Base-by-base conservation (phyloP, 495 filamentous ascomycete species). In the Aspergillus hancockii region DNA sequence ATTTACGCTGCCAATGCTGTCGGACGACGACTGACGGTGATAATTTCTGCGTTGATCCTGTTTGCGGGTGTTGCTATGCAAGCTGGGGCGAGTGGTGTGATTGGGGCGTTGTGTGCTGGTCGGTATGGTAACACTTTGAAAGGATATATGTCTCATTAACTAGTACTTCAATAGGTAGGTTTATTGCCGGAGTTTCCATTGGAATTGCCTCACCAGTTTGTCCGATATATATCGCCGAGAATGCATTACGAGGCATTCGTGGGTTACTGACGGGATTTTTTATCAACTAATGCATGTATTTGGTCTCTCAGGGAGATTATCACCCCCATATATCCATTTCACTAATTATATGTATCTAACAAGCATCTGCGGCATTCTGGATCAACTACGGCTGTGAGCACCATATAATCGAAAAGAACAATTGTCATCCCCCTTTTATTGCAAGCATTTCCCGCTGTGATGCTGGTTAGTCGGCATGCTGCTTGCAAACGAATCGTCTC, bases 151-250 rank as follows among this genome's bases (percentile, higher is more conserved):
- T 6, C 6, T 49, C 46, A 49, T 13, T 49, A 13, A 10, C 46
- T 23, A 21, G 10, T 49, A 7, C 6, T 32, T 23, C 4, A 49
- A n/a, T n/a, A n/a, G n/a, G n/a, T 30, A 49, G 46, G 8, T 49
- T 49, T 18, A 49, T 49, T 25, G 46, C 5, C 8, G 46, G 46
- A 10, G 21, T 49, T 6, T 49, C 46, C 8, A 49, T 49, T 49
- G 46, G 46, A 23, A 10, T 49, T 4, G 46, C 46, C 5, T 49
- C 46, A 23, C 22, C 46, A 7, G 46, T 49, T 5, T 49, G 46
- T 49, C 46, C 46, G 22, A 49, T 49, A 7, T 49, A 49, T 49
- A 49, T 49, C 18, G 46, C 46, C 5, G 46, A 49, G 23, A 49
- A 49, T 23, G 46, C 46, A 30, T 18, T 18, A 13, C 46, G 46